Evolutionary conservation across 805 yeast species (phyloP).

Genomic region (Debaryomyces castellii): DNA sequence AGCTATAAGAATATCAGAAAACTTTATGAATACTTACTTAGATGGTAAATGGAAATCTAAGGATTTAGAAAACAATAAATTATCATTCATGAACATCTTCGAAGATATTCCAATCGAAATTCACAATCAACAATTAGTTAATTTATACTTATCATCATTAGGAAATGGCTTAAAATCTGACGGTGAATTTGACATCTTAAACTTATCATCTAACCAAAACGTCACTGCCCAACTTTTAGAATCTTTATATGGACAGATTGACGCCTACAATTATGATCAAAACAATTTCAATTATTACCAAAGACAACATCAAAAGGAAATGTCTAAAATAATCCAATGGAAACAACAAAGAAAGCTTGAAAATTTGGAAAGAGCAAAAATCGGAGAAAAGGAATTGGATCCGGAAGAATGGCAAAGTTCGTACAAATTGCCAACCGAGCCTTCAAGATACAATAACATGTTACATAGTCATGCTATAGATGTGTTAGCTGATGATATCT

Average conservation of each 20-base stretch:
- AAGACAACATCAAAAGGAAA: conserved; percentile 70
- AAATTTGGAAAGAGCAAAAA: conserved; percentile 57
- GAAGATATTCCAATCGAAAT: conserved; percentile 69
- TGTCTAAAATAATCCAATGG: conserved; percentile 71
- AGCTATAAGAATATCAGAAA: conserved; percentile 65
- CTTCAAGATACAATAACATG: conserved; percentile 72
- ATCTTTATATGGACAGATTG: conserved; percentile 64
- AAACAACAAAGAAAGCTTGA: conserved; percentile 67
- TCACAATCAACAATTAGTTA: conserved; percentile 66
- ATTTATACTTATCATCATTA: conserved; percentile 45
- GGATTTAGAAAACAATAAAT: conserved; percentile 55
- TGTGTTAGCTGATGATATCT: conserved; percentile 68
- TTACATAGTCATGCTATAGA: conserved; percentile 67
- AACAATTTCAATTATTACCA: conserved; percentile 80
- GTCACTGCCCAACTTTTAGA: conserved; percentile 54
- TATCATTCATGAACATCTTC: conserved; percentile 64
- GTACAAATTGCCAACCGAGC: conserved; percentile 70
- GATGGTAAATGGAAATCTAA: conserved; percentile 67
- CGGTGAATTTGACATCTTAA: conserved; percentile 36
- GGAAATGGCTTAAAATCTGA: conserved; percentile 13
- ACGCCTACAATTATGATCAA: conserved; percentile 74
- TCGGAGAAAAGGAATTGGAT: conserved; percentile 54
- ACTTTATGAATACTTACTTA: conserved; percentile 55
- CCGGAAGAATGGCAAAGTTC: conserved; percentile 65
- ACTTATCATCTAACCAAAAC: conserved; percentile 43